Percentiles rank a stretch among this genome's conserved stretches.
Conservation (phyloP, 1,284 basidiomycete genomes). For the Cystobasidium sp. region DNA sequence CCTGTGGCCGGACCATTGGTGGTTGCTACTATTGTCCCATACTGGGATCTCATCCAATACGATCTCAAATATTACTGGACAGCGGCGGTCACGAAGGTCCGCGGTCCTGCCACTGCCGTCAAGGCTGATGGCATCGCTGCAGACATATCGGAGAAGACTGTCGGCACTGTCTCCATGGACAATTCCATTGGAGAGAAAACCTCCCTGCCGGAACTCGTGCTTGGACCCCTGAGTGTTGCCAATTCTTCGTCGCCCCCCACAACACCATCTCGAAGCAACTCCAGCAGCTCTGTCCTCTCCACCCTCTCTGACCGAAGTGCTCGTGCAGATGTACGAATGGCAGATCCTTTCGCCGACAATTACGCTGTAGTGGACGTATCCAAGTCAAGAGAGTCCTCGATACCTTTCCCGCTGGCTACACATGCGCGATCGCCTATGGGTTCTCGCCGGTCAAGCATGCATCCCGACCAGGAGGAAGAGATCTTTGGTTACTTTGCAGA, state of each 20-base stretch:
- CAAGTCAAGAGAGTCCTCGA: background rate
- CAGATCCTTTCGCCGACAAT: conserved; percentile 11
- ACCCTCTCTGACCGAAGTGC: conserved; percentile 4
- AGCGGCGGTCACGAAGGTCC: background rate
- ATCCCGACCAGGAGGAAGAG: background rate
- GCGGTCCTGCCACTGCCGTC: background rate
- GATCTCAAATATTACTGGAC: conserved; percentile 12
- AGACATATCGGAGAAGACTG: background rate
- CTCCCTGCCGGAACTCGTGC: background rate
- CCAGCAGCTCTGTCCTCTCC: conserved; percentile 9
- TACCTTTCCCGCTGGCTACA: conserved; percentile 13
- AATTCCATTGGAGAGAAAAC: background rate
- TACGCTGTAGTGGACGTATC: background rate
- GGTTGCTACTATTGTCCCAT: conserved; percentile 7
- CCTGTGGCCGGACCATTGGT: background rate
- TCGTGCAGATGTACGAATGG: background rate
- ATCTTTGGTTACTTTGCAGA: conserved; percentile 16
- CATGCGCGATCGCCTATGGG: background rate
- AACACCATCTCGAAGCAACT: conserved; percentile 10
- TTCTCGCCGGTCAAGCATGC: background rate
- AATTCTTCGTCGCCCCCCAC: background rate
- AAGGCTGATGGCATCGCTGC: background rate
- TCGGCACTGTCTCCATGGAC: background rate
- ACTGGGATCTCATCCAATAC: conserved; percentile 24
- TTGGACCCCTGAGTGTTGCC: background rate